Evolutionary conservation across 2,329 filamentous ascomycete genomes (phyloP).

Genomic region (Colletotrichum nymphaeae): DNA sequence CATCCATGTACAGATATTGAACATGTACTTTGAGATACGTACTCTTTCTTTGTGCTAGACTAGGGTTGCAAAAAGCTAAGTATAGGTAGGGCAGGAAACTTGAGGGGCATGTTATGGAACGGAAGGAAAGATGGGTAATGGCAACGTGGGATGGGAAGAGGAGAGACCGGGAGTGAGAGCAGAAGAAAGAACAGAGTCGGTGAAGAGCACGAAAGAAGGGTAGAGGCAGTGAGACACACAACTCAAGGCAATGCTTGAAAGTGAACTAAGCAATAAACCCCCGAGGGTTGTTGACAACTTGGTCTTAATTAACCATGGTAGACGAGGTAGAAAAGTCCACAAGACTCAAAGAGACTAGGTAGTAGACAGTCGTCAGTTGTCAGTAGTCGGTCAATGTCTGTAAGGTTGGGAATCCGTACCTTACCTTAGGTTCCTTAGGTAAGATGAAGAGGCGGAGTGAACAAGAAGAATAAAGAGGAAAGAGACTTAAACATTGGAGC

Average conservation of each 20-base stretch:
- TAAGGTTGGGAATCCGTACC: too few relatives aligned
- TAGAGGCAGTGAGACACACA: background rate
- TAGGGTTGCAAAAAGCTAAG: background rate
- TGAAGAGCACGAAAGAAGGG: background rate
- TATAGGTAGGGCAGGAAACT: background rate
- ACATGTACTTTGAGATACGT: background rate
- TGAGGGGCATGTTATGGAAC: background rate
- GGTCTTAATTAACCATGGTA: background rate
- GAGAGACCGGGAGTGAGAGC: background rate
- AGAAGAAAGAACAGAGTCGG: background rate
- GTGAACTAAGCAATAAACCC: background rate
- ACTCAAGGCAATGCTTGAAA: background rate
- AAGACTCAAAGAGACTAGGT: background rate
- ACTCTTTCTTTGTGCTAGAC: background rate
- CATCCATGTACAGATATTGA: background rate
- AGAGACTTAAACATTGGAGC: conserved; percentile 2
- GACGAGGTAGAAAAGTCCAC: background rate
- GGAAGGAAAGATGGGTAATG: background rate
- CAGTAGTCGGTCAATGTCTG: too few relatives aligned
- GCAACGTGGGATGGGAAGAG: conserved; percentile 1
- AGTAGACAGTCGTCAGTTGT: background rate
- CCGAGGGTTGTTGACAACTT: background rate
- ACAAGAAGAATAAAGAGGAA: background rate
- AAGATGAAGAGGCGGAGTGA: too few relatives aligned
- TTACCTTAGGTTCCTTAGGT: too few relatives aligned